A percentile compares a stretch with the other conserved stretches of the same genome.
Evolutionary conservation across 1,139 yeast genomes (phyloP).

Genomic region (Diutina neorugosa): DNA sequence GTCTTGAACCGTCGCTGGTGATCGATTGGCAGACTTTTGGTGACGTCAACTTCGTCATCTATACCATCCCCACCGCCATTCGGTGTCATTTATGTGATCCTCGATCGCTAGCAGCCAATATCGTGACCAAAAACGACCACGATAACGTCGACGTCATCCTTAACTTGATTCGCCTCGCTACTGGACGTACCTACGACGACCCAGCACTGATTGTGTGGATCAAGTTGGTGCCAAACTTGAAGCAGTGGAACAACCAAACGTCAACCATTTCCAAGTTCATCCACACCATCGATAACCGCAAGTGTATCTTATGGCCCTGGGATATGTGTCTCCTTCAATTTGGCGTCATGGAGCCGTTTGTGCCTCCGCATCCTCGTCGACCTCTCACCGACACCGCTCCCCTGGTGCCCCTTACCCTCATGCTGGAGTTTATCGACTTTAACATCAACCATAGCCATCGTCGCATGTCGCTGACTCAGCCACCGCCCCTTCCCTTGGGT

Average conservation of each 20-base stretch:
- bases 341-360: constrained; percentile 14
- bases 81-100: constrained; percentile 49
- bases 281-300: constrained; percentile 39
- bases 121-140: constrained; percentile 14
- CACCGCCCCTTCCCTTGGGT: not conserved
- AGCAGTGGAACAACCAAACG: constrained; percentile 57
- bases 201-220: constrained; percentile 37
- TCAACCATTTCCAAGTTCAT: constrained; percentile 47
- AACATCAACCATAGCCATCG: not conserved
- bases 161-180: constrained; percentile 37
- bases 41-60: constrained; percentile 30
- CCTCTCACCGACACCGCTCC: not conserved
- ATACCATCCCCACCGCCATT: constrained; percentile 66
- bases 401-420: not conserved
- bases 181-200: constrained; percentile 30
- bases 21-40: not conserved
- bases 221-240: constrained; percentile 52
- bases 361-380: not conserved
- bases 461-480: not conserved
- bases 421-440: constrained; percentile 1
- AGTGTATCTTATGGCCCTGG: constrained; percentile 62
- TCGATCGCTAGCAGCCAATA: constrained; percentile 2
- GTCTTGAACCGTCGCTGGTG: not conserved
- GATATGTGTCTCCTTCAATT: constrained; percentile 49
- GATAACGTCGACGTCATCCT: constrained; percentile 16